These are phyloP conservation scores for Hypoxylon lenormandii DNA, from an alignment of 495 filamentous ascomycete species.

Conservation along the genomic window DNA sequence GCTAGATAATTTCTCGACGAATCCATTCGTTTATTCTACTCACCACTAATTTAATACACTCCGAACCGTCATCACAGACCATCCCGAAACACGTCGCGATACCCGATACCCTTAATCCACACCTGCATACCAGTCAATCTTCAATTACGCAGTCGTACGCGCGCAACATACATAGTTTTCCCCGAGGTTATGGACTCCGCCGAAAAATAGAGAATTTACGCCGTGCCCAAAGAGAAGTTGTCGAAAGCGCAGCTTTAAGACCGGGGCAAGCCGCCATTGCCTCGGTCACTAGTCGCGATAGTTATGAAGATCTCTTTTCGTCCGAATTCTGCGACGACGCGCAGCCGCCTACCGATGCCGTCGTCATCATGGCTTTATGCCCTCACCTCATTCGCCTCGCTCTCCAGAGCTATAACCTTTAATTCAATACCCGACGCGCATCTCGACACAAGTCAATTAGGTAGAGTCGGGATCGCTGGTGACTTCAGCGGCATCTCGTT, in stretches of 20 bases:
- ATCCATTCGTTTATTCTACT: slow-evolving; percentile 42
- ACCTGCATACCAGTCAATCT: slow-evolving; percentile 8
- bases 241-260: slow-evolving; percentile 34
- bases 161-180: slow-evolving; percentile 10
- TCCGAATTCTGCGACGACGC: slow-evolving; percentile 54
- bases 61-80: slow-evolving; percentile 1
- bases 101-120: slow-evolving; percentile 3
- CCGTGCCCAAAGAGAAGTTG: slow-evolving; percentile 26
- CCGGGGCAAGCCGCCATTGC: slow-evolving; percentile 37
- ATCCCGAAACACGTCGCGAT: slow-evolving; percentile 35
- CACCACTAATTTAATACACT: slow-evolving; percentile 10
- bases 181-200: slow-evolving; percentile 44
- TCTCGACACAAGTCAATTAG: slow-evolving; percentile 83
- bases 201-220: slow-evolving; percentile 30
- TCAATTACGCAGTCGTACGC: not conserved
- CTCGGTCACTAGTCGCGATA: slow-evolving; percentile 31
- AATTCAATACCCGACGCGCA: slow-evolving; percentile 77
- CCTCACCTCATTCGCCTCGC: slow-evolving; percentile 58
- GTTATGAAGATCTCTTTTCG: slow-evolving; percentile 58
- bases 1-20: slow-evolving; percentile 13
- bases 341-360: slow-evolving; percentile 39
- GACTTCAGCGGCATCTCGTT: slow-evolving; percentile 92
- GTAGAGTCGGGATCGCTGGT: slow-evolving; percentile 85
- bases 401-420: slow-evolving; percentile 74
- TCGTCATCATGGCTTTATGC: slow-evolving; percentile 51